A percentile compares a stretch with the other conserved stretches of the same genome.
phyloP scores from a whole-genome alignment of 495 filamentous ascomycete genomes.

The Aspergillus ostianus region DNA sequence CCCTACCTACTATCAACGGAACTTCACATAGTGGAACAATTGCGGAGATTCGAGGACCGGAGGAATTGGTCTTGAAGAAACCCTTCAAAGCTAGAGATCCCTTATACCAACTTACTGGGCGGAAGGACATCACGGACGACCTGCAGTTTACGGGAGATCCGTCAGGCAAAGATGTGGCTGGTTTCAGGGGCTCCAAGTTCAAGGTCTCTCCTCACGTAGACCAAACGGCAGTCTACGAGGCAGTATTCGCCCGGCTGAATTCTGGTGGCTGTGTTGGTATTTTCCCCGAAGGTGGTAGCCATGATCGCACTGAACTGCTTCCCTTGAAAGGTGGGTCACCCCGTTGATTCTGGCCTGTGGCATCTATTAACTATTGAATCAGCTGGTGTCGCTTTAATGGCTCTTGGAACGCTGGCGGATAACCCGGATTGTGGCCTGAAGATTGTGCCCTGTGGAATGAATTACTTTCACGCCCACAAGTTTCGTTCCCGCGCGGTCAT shows the following conservation, averaged over 20 bases:
- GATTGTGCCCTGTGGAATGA: slow-evolving; percentile 99
- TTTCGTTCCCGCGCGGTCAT: slow-evolving; percentile 96
- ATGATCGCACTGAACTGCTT: slow-evolving; percentile 89
- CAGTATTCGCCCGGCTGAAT: slow-evolving; percentile 80
- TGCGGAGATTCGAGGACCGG: slow-evolving; percentile 70
- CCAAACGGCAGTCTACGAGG: slow-evolving; percentile 89
- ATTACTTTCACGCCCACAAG: slow-evolving; percentile 99
- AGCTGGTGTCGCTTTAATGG: slow-evolving; percentile 98
- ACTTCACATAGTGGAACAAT: slow-evolving; percentile 77
- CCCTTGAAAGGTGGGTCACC: slow-evolving; percentile 73
- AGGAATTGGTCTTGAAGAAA: slow-evolving; percentile 84
- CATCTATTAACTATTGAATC: slow-evolving; percentile 6
- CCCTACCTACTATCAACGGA: slow-evolving; percentile 80
- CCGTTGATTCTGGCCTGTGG: background rate
- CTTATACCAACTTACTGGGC: slow-evolving; percentile 74
- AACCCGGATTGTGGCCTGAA: slow-evolving; percentile 88
- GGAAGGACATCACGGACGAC: slow-evolving; percentile 61
- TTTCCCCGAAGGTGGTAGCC: slow-evolving; percentile 96
- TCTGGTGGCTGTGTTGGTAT: slow-evolving; percentile 90
- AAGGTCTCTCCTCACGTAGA: slow-evolving; percentile 92
- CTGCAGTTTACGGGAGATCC: slow-evolving; percentile 50
- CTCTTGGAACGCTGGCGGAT: slow-evolving; percentile 85
- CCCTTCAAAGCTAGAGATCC: slow-evolving; percentile 71
- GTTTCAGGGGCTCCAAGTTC: slow-evolving; percentile 75
- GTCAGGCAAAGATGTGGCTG: slow-evolving; percentile 32